Conservation (phyloP, 768 basidiomycete species). For the Paxillus ammoniavirescens region DNA sequence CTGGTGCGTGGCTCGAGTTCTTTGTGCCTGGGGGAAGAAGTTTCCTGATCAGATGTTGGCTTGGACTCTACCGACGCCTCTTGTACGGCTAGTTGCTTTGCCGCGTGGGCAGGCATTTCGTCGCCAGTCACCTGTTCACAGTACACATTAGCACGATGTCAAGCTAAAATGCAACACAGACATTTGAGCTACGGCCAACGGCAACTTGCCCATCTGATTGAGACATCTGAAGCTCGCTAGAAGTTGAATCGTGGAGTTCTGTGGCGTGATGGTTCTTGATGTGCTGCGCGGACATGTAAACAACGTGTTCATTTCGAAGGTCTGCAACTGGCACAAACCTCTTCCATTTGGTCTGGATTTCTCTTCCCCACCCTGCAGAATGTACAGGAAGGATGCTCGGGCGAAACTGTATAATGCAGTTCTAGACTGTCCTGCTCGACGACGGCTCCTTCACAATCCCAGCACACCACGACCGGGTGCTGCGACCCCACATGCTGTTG, state of each 20-base stretch:
- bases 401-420: slow-evolving; percentile 21
- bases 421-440: slow-evolving; percentile 19
- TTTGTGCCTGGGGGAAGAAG: neutral
- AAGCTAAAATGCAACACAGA: neutral
- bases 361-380: slow-evolving; percentile 18
- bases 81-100: neutral
- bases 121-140: slow-evolving; percentile 5
- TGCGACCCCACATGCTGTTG: slow-evolving; percentile 21
- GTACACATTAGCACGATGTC: slow-evolving; percentile 3
- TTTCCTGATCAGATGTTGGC: neutral
- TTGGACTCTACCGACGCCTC: neutral
- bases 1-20: neutral
- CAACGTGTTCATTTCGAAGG: neutral
- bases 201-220: neutral
- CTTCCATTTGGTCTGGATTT: slow-evolving; percentile 12
- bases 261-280: slow-evolving; percentile 14
- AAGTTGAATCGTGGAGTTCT: neutral
- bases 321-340: slow-evolving; percentile 14
- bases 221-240: slow-evolving; percentile 1
- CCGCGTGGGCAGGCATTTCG: neutral
- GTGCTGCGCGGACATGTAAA: slow-evolving; percentile 18
- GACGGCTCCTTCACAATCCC: slow-evolving; percentile 28
- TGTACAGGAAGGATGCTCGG: slow-evolving; percentile 20
- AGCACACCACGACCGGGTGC: slow-evolving; percentile 27
- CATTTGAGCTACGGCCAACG: neutral